Base-by-base conservation (phyloP, 495 filamentous ascomycete genomes). In the Penicillium pancosmium region DNA sequence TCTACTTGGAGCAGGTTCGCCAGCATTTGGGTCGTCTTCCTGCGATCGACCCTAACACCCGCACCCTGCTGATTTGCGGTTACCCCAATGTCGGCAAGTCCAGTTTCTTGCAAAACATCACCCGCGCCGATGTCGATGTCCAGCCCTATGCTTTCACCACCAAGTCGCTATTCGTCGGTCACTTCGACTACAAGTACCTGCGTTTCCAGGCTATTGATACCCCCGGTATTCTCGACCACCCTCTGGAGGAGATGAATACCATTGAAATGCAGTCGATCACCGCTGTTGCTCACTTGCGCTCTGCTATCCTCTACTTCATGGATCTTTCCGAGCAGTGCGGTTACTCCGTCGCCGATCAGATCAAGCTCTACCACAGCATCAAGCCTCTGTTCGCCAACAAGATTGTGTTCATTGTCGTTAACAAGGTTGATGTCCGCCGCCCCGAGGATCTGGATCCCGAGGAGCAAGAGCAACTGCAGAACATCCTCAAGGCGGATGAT, bases 241-340 rank as follows among this genome's bases (percentile, higher is more conserved):
- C 94, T 13, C 83, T 98, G 10, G 95, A 98, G 76, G 94, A 98
- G 78, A 98, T 98, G 94, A 98, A 98, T 78, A 97, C 94, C 10
- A 98, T 98, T 71, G 95, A 98, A 75, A 97, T 98, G 93, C 94
- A 92, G 73, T 92, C 88, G 15, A 97, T 98, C 60, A 97, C 93
- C 12, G 94, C 94, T 10, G 95, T 98, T 75, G 94, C 94, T 44
- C 94, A 98, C 82, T 79, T 98, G 57, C 86, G 94, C 50, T 93
- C 91, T 31, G 93, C 93, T 23, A 92, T 98, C 56, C 79, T 97
- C 54, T 98, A 97, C 76, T 98, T 98, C 76, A 96, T 98, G 86
- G 94, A 98, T 77, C 83, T 98, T 57, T 94, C 91, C 16, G 95
- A 98, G 78, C 92, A 97, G 79, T 98, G 94, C 61, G 94, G 94